A percentile compares a stretch with the other conserved stretches of the same genome.
phyloP scores from a whole-genome alignment of 139 green algal genomes.

The Volvox africanus region DNA sequence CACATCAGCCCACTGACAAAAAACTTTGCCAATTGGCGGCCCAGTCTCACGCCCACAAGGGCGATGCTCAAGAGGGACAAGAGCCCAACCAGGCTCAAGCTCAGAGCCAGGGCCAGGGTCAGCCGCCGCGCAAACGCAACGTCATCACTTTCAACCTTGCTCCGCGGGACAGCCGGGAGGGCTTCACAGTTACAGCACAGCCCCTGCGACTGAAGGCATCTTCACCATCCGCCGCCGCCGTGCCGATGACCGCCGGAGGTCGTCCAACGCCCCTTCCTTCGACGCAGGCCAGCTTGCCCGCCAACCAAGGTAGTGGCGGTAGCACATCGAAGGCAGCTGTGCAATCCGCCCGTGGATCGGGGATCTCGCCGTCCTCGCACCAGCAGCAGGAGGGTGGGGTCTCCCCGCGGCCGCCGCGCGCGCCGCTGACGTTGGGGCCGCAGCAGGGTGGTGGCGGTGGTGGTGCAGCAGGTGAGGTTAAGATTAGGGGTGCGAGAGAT shows the following conservation, averaged over 20 bases:
- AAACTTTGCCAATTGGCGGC: no score
- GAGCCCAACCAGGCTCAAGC: neutral
- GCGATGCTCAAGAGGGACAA: neutral
- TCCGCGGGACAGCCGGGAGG: neutral
- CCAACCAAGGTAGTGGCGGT: neutral
- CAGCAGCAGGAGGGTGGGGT: neutral
- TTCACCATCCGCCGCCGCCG: neutral
- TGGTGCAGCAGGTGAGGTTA: neutral
- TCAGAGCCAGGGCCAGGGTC: neutral
- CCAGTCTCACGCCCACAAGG: neutral
- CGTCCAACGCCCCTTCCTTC: no score
- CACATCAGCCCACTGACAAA: no score
- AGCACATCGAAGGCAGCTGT: neutral
- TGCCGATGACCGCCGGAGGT: no score
- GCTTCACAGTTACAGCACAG: neutral
- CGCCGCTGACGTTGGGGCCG: neutral
- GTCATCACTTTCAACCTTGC: constrained; percentile 22
- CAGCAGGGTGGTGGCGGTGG: neutral
- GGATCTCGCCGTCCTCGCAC: neutral
- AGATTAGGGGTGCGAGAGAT: neutral
- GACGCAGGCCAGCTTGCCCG: no score
- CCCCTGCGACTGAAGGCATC: neutral
- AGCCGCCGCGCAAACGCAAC: constrained; percentile 20
- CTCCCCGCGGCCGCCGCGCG: neutral
- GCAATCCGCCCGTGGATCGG: neutral